Evolutionary conservation across 768 basidiomycete genomes (phyloP).

Genomic region (Calocybe cyanea): DNA sequence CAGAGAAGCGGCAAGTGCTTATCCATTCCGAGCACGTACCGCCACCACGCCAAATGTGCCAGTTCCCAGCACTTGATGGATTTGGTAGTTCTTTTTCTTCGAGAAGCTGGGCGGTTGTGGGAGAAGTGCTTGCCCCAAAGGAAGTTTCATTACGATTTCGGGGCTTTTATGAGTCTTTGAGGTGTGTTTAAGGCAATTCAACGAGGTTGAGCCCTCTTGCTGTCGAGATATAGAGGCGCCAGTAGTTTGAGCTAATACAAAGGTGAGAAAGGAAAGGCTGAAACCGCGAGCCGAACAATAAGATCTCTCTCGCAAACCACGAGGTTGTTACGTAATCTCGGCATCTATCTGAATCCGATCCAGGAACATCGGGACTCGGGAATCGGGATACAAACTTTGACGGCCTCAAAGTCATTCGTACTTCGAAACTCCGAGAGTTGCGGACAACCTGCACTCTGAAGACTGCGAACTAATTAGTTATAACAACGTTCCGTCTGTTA

Average conservation of each 20-base stretch:
- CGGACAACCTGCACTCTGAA: too few relatives aligned
- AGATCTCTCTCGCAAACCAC: background rate
- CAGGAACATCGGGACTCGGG: too few relatives aligned
- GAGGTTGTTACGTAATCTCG: background rate
- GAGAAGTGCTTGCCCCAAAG: constrained; percentile 50
- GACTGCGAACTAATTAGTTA: too few relatives aligned
- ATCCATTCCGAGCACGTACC: constrained; percentile 30
- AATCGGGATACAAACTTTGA: too few relatives aligned
- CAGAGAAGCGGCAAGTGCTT: background rate
- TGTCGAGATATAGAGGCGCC: background rate
- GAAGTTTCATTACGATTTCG: background rate
- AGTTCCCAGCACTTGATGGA: constrained; percentile 69
- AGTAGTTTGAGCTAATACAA: background rate
- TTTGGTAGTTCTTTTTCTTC: constrained; percentile 82
- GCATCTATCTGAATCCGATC: background rate
- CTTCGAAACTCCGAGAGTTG: too few relatives aligned
- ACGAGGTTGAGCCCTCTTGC: background rate
- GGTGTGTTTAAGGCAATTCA: background rate
- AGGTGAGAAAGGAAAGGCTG: background rate
- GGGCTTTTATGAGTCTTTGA: background rate
- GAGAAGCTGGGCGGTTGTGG: constrained; percentile 81
- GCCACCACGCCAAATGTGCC: constrained; percentile 93
- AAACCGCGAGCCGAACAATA: background rate
- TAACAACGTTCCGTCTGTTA: too few relatives aligned
- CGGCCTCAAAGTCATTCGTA: too few relatives aligned